Base-by-base conservation (phyloP, 1,139 yeast species). In the Candida mesenterica region DNA sequence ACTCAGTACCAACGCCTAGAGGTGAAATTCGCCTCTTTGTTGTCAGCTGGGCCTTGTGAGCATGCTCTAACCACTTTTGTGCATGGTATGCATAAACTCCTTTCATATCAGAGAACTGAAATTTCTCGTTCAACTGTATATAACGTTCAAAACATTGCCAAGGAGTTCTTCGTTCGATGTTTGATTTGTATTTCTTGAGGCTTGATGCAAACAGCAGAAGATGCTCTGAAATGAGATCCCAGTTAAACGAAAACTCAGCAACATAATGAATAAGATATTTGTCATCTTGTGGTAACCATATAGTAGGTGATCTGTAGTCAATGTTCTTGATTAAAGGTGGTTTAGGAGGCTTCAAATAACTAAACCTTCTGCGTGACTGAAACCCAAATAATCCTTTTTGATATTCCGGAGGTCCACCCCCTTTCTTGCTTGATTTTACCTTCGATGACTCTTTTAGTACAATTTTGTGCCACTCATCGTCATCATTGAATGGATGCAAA, bases 91-190 rank as follows among this genome's bases (percentile, higher is more conserved):
- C 88, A 49, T 87, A 79, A 9, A 83, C 77, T 0, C 98, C 98
- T 49, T 87, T 82, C 79, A 92, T 77, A 50, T 92, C 97, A 16
- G 80, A 69, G 40, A 87, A 77, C 44, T 86, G 94, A 50, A 88
- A 89, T 42, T 81, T 81, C 39, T 92, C 97, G 50, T 88, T 89
- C 44, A 94, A 69, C 61, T 92, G 98, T 42, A 89, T 84, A 68
- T 94, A 92, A 44, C 98, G 69, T 59, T 92, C 98, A 65, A 92
- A 92, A 56, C 97, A 92, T 56, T 90, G 97, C 98, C 98, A 92
- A 0, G 98, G 95, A 0, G 97, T 92, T 52, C 98, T 75, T 49
- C 97, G 75, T 58, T 92, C 97, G 39, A 89, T 87, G 47, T 86
- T 89, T 0, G 97, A 85, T 28, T 81, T 77, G 55, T 87, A 87